Conservation (phyloP, 2,329 filamentous ascomycete species). For the Passalora sequoiae region DNA sequence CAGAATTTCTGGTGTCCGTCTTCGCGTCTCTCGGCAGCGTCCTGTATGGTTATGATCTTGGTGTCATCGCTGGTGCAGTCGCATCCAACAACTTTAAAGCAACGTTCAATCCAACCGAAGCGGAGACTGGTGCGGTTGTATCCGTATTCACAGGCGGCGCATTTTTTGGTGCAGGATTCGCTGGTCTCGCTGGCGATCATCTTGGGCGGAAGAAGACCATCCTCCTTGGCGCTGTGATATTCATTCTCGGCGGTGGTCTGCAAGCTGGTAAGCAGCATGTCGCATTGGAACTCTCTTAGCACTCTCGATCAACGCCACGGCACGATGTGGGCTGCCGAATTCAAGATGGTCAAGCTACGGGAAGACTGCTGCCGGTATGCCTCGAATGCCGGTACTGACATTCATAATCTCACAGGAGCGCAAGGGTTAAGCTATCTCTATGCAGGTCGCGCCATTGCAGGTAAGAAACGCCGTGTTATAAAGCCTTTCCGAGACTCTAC, state of each 20-base stretch:
- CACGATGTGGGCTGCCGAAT: too few relatives aligned
- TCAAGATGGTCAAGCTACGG: too few relatives aligned
- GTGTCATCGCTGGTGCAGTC: slow-evolving; percentile 57
- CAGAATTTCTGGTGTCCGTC: slow-evolving; percentile 52
- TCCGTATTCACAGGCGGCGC: slow-evolving; percentile 73
- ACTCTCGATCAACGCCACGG: too few relatives aligned
- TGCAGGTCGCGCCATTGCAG: slow-evolving; percentile 51
- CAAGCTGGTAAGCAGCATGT: too few relatives aligned
- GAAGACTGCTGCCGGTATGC: too few relatives aligned
- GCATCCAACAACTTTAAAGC: slow-evolving; percentile 39
- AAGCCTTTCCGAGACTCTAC: too few relatives aligned
- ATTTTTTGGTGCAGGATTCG: slow-evolving; percentile 63
- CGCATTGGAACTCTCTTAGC: too few relatives aligned
- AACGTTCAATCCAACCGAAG: slow-evolving; percentile 38
- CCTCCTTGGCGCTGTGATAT: slow-evolving; percentile 63
- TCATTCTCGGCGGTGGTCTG: slow-evolving; percentile 65
- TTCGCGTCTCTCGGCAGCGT: slow-evolving; percentile 57
- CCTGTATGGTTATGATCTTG: slow-evolving; percentile 55
- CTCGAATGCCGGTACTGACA: too few relatives aligned
- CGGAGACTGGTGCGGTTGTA: slow-evolving; percentile 60
- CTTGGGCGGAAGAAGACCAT: slow-evolving; percentile 69
- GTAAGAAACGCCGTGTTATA: slow-evolving; percentile 53
- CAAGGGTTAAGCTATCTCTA: slow-evolving; percentile 57
- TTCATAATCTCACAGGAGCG: too few relatives aligned
- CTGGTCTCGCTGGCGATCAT: slow-evolving; percentile 58